Evolutionary conservation across 352 stramenopile species (phyloP).

Genomic region (Pythium diclinum): DNA sequence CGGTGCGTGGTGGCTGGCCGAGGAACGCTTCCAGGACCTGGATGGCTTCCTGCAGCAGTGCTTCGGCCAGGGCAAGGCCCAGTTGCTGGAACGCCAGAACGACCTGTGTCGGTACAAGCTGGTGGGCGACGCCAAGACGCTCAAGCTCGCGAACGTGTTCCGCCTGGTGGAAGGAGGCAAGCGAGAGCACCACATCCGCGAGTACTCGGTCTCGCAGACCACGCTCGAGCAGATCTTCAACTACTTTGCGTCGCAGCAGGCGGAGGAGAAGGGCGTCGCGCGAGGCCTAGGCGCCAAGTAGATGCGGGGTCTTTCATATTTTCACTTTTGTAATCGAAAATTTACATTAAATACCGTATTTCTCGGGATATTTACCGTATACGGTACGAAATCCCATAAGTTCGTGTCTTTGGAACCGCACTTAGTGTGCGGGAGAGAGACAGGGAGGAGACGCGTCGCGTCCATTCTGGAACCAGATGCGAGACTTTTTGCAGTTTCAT

Average conservation of each 20-base stretch:
- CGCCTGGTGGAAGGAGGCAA: slow-evolving; percentile 46
- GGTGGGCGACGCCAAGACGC: slow-evolving; percentile 20
- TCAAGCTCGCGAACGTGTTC: slow-evolving; percentile 50
- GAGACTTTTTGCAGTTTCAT: not conserved
- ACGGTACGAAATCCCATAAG: not conserved
- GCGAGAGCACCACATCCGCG: slow-evolving; percentile 38
- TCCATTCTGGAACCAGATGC: not conserved
- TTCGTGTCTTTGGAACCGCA: not conserved
- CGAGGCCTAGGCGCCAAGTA: slow-evolving; percentile 21
- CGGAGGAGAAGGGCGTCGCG: slow-evolving; percentile 33
- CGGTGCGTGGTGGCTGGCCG: slow-evolving; percentile 63
- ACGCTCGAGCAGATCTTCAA: slow-evolving; percentile 87
- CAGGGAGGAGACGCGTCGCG: not conserved
- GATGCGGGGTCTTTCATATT: not conserved
- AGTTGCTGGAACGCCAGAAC: slow-evolving; percentile 37
- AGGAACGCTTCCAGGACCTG: slow-evolving; percentile 41
- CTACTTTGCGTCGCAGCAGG: slow-evolving; percentile 60
- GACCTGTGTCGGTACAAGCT: slow-evolving; percentile 37
- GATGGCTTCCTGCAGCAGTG: slow-evolving; percentile 23
- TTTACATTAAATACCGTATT: slow-evolving; percentile 21
- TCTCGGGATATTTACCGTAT: not conserved
- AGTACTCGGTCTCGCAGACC: slow-evolving; percentile 70
- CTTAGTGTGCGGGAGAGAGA: slow-evolving; percentile 8
- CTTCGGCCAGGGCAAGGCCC: slow-evolving; percentile 18
- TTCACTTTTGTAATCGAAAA: not conserved